phyloP scores from a whole-genome alignment of 2,329 filamentous ascomycete species.

The Ceratocystis ficicola region DNA sequence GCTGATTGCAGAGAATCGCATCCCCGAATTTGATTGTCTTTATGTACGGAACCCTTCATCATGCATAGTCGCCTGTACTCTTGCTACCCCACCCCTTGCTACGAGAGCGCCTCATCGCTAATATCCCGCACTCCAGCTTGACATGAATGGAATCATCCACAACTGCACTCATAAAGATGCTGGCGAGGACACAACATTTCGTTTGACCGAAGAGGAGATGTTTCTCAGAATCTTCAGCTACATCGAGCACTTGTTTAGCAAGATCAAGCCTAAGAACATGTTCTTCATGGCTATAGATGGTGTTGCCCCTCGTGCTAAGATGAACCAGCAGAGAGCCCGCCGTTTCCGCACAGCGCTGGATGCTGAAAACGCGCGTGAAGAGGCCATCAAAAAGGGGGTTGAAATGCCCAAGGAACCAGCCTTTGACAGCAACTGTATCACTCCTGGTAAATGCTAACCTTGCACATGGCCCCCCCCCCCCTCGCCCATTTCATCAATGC shows the following conservation, averaged over 20 bases:
- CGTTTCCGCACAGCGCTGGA: constrained; percentile 92
- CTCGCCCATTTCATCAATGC: neutral
- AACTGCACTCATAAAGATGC: constrained; percentile 98
- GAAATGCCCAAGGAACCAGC: constrained; percentile 91
- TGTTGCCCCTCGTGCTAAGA: constrained; percentile 93
- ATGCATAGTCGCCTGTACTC: constrained; percentile 21
- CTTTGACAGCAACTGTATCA: constrained; percentile 99
- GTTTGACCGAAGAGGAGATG: constrained; percentile 96
- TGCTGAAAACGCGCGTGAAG: constrained; percentile 77
- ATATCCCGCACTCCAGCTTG: constrained; percentile 43
- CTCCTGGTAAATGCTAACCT: constrained; percentile 48
- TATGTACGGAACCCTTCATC: constrained; percentile 46
- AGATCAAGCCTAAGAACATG: constrained; percentile 95
- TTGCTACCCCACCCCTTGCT: neutral
- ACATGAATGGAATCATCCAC: constrained; percentile 99
- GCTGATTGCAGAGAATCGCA: constrained; percentile 95
- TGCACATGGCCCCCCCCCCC: neutral
- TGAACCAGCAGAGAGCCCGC: constrained; percentile 96
- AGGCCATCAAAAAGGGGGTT: constrained; percentile 76
- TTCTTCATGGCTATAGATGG: constrained; percentile 99
- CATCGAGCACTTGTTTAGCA: constrained; percentile 95
- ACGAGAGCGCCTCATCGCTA: neutral
- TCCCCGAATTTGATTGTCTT: constrained; percentile 95
- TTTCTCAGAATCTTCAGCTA: constrained; percentile 99
- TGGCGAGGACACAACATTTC: constrained; percentile 71